Percentiles rank a stretch among this genome's conserved stretches.
phyloP scores from a whole-genome alignment of 139 green algal genomes.

The Eudorina sp. region DNA sequence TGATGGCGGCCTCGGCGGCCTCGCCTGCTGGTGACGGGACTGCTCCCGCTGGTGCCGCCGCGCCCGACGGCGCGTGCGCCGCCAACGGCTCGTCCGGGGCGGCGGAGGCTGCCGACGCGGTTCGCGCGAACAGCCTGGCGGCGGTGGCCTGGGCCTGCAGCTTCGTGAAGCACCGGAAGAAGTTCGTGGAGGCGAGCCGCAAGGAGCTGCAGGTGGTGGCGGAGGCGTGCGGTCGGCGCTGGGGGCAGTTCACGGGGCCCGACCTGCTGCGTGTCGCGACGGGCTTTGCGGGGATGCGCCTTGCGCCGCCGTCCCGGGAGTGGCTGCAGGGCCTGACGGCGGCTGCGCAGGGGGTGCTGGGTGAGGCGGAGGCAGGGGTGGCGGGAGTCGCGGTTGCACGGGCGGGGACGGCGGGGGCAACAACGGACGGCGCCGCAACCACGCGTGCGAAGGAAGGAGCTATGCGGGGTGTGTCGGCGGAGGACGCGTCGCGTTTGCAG shows the following conservation, averaged over 20 bases:
- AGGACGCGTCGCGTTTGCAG: constrained; percentile 3
- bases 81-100: not conserved
- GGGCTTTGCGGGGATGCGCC: constrained; percentile 7
- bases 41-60: no score
- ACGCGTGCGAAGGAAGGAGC: not conserved
- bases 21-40: not conserved
- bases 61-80: no score
- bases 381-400: not conserved
- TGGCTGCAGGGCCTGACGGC: constrained; percentile 6
- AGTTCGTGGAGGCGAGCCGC: constrained; percentile 25
- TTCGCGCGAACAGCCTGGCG: constrained; percentile 20
- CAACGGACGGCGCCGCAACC: not conserved
- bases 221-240: not conserved
- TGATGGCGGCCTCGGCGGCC: not conserved
- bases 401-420: not conserved
- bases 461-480: not conserved
- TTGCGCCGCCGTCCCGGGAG: not conserved
- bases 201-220: not conserved
- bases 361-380: not conserved
- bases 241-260: not conserved
- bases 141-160: constrained; percentile 36
- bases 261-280: constrained; percentile 3
- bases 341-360: not conserved
- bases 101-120: not conserved
- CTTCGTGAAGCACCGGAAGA: constrained; percentile 44